These are phyloP conservation scores for Diaporthe sp. DNA, from an alignment of 2,329 filamentous ascomycete genomes.

Conservation along the genomic window DNA sequence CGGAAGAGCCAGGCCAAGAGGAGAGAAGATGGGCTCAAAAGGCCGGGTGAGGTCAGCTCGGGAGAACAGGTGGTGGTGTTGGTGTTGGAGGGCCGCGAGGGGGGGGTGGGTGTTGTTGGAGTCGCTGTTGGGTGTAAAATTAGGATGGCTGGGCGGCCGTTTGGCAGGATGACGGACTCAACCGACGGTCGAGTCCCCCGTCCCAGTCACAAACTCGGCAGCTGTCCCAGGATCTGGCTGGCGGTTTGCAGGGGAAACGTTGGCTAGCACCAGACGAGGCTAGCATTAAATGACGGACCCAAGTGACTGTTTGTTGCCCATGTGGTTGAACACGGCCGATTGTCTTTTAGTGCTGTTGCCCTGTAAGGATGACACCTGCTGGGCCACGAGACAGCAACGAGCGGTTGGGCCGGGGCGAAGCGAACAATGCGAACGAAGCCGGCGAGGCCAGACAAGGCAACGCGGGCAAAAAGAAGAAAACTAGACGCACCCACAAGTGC, in stretches of 20 bases:
- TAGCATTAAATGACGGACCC: conserved; percentile 14
- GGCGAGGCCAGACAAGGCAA: neutral
- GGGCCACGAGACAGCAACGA: conserved; percentile 12
- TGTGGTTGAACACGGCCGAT: conserved; percentile 30
- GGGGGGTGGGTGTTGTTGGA: conserved; percentile 8
- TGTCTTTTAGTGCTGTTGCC: conserved; percentile 3
- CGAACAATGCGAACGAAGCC: neutral
- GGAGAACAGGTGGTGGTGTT: conserved; percentile 24
- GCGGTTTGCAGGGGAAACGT: conserved; percentile 3
- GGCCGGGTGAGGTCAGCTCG: conserved; percentile 27
- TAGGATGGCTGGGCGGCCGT: conserved; percentile 39
- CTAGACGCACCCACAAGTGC: neutral
- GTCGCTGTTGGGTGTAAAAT: conserved; percentile 34
- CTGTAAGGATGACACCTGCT: conserved; percentile 28
- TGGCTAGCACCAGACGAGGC: conserved; percentile 27
- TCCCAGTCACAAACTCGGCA: conserved; percentile 7
- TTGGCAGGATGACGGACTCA: conserved; percentile 31
- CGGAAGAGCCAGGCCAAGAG: conserved; percentile 12
- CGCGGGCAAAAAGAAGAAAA: neutral
- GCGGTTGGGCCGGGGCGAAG: conserved; percentile 16
- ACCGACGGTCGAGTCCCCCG: conserved; percentile 18
- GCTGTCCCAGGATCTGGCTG: conserved; percentile 19
- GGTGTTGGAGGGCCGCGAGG: neutral
- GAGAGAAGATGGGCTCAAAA: conserved; percentile 12
- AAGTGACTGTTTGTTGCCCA: conserved; percentile 26